phyloP scores from a whole-genome alignment of 768 basidiomycete species.

The Tulasnella sp. region DNA sequence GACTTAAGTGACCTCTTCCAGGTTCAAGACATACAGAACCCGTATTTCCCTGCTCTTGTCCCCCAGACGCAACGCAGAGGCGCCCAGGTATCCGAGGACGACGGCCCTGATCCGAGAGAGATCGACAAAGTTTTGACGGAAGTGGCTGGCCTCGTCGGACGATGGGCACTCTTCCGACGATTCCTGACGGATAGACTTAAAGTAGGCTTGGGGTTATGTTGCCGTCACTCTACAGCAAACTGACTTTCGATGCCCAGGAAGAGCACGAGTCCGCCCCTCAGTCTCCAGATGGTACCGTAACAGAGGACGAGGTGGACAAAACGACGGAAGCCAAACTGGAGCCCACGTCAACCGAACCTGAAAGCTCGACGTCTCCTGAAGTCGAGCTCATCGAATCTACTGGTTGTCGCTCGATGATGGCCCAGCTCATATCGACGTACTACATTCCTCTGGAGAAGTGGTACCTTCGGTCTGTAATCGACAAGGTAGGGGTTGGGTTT shows the following conservation, averaged over 20 bases:
- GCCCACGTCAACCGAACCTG: neutral
- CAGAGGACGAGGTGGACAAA: constrained; percentile 20
- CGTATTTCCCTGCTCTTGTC: constrained; percentile 20
- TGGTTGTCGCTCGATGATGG: constrained; percentile 48
- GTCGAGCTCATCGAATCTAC: constrained; percentile 31
- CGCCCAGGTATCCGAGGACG: constrained; percentile 38
- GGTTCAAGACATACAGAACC: constrained; percentile 28
- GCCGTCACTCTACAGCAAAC: neutral
- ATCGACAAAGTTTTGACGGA: constrained; percentile 89
- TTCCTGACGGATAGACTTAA: constrained; percentile 73
- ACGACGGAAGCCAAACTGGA: constrained; percentile 27
- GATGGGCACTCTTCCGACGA: constrained; percentile 87
- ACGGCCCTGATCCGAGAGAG: constrained; percentile 74
- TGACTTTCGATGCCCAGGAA: neutral
- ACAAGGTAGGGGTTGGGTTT: constrained; percentile 58
- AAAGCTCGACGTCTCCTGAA: neutral
- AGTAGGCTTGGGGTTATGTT: constrained; percentile 38
- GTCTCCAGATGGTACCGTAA: constrained; percentile 8
- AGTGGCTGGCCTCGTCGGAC: constrained; percentile 79
- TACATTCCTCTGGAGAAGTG: constrained; percentile 89
- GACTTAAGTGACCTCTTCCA: neutral
- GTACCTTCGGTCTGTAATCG: constrained; percentile 81
- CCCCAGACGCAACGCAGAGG: constrained; percentile 13
- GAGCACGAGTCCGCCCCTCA: constrained; percentile 20
- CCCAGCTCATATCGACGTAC: constrained; percentile 62